Evolutionary conservation across 2,329 filamentous ascomycete species (phyloP), one percentile per base, ranked within the genome.

Genomic region (Hypoxylon sp.): DNA sequence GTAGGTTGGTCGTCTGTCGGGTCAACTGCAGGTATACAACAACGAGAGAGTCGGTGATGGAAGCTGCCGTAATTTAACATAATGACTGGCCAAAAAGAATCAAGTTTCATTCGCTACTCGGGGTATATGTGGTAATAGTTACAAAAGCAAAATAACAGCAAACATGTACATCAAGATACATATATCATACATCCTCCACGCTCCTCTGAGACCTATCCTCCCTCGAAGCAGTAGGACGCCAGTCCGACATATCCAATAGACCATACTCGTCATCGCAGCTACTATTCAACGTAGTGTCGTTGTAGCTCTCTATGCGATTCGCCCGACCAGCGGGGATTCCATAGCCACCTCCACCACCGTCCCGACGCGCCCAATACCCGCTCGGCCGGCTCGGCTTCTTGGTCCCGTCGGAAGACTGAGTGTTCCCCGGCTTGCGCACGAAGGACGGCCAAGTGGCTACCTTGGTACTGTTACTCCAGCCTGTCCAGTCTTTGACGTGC

Each of bases 381-480:
- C 56, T 52, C 34, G 46, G 25, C 9, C 41, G 46, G 37, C 57
- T 61, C 34, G 51, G 37, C n/a, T 56, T 60, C 25, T 39, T 60
- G 2, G 61, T 61, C 32, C 60, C 65, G 12, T 32, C 45, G 11
- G 48, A 64, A 41, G 27, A 53, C 8, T 60, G 37, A 34, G 48
- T 67, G 5, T 30, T 29, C 30, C 23, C 11, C 34, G 60, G 60
- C 27, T 66, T 67, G 34, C 39, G 65, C 3, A 68, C 56, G 30
- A 64, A 67, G 9, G 66, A 67, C 12, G 68, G 63, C 68, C 63
- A 69, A 14, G 57, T 65, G 37, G 48, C 29, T 19, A 25, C 52
- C 9, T 57, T 61, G 39, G 37, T 61, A 30, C 46, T 61, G 19
- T 29, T 53, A 12, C 47, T 53, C 56, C 68, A 62, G 19, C 67